A percentile compares a stretch with the other conserved stretches of the same genome.
Conservation (phyloP, 2,329 filamentous ascomycete genomes). For the Hymenoscyphus linearis region DNA sequence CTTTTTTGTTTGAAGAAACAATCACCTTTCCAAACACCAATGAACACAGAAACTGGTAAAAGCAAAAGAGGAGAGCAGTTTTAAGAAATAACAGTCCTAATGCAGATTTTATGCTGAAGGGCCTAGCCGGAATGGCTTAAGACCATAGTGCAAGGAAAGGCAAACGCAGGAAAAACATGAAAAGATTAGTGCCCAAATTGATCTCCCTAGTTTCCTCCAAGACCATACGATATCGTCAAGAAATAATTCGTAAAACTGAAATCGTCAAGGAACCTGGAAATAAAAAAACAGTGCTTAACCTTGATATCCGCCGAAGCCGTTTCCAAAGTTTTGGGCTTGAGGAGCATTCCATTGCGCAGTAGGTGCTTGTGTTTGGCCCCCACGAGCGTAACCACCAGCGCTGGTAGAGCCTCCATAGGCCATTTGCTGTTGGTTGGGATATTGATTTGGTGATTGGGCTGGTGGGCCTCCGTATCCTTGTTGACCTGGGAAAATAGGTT, state of each 20-base stretch:
- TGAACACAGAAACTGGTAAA: conserved; percentile 27
- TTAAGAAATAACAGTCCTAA: conserved; percentile 28
- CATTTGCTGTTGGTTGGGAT: conserved; percentile 60
- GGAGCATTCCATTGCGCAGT: conserved; percentile 42
- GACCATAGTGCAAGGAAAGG: conserved; percentile 20
- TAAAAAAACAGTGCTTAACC: conserved; percentile 37
- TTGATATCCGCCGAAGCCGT: conserved; percentile 59
- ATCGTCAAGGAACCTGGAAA: conserved; percentile 6
- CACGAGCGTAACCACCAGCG: conserved; percentile 76
- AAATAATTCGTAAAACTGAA: conserved; percentile 8
- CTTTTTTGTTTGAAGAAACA: conserved; percentile 27
- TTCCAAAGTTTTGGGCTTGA: conserved; percentile 56
- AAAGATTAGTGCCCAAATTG: conserved; percentile 20
- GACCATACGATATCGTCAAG: conserved; percentile 16
- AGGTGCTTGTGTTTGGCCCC: conserved; percentile 46
- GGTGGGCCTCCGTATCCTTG: conserved; percentile 61
- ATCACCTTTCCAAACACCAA: conserved; percentile 30
- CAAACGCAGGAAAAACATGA: conserved; percentile 23
- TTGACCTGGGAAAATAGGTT: conserved; percentile 52
- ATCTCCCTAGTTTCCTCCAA: conserved; percentile 23
- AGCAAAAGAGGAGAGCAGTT: conserved; percentile 23
- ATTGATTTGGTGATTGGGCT: conserved; percentile 56
- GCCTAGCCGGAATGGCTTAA: conserved; percentile 22
- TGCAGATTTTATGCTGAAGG: conserved; percentile 27
- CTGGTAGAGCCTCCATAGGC: conserved; percentile 64